phyloP scores from a whole-genome alignment of 108 stramenopile genomes.

The Chaetoceros muelleri region DNA sequence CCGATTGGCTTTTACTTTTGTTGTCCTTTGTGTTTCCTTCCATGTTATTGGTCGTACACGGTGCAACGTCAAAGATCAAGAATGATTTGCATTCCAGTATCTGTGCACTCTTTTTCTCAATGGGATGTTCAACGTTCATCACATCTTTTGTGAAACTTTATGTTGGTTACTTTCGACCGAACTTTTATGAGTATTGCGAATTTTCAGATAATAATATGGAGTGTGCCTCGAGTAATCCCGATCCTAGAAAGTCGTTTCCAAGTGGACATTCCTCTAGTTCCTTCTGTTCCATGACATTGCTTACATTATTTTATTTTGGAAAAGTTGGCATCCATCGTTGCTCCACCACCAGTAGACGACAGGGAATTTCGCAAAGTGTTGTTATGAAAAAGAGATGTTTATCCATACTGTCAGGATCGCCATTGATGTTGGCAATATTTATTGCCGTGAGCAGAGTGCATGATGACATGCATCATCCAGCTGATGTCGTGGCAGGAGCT shows the following conservation, averaged over 20 bases:
- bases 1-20: neutral
- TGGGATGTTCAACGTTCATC: constrained; percentile 18
- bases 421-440: constrained; percentile 16
- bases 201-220: constrained; percentile 22
- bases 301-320: constrained; percentile 27
- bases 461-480: constrained; percentile 53
- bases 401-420: neutral
- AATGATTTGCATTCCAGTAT: constrained; percentile 19
- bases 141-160: constrained; percentile 35
- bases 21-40: neutral
- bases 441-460: constrained; percentile 33
- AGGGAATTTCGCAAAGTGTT: neutral
- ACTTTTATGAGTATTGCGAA: constrained; percentile 37
- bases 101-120: constrained; percentile 25
- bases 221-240: constrained; percentile 11
- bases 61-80: neutral
- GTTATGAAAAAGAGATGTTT: neutral
- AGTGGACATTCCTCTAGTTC: constrained; percentile 35
- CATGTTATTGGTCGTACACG: neutral
- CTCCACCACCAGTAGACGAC: neutral
- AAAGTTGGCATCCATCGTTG: constrained; percentile 14
- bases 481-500: constrained; percentile 50
- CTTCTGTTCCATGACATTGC: constrained; percentile 30
- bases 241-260: constrained; percentile 35
- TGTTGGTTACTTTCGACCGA: constrained; percentile 43